Conservation (phyloP, 116 monocot genomes). For the Thalassia testudinum region DNA sequence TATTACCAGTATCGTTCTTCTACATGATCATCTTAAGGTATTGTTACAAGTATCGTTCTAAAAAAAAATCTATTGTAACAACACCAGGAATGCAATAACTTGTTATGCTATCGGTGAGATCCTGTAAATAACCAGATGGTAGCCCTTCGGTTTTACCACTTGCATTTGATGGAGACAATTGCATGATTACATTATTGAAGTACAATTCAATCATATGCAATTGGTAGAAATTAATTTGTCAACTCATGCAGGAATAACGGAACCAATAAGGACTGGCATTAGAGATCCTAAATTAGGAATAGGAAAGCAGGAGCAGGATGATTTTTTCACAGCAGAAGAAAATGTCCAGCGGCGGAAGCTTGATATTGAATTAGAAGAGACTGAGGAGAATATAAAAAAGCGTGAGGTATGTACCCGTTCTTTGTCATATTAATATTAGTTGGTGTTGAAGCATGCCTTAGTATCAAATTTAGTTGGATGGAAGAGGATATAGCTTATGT, state of each 20-base stretch:
- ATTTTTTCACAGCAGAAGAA: constrained; percentile 89
- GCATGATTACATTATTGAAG: too few species aligned
- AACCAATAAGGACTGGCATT: constrained; percentile 89
- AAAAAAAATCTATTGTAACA: too few species aligned
- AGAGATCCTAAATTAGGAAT: constrained; percentile 92
- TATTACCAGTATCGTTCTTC: too few species aligned
- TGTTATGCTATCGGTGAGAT: too few species aligned
- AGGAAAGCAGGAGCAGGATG: constrained; percentile 97
- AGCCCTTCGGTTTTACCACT: too few species aligned
- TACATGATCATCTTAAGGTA: too few species aligned
- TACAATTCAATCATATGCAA: too few species aligned
- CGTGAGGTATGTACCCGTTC: constrained; percentile 59
- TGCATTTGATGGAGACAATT: too few species aligned
- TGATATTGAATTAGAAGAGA: constrained; percentile 81
- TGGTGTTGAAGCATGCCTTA: constrained; percentile 25
- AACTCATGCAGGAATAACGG: constrained; percentile 73
- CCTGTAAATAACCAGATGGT: too few species aligned
- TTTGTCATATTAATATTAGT: neutral
- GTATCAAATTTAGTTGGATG: constrained; percentile 33
- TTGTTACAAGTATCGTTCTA: too few species aligned
- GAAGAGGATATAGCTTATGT: constrained; percentile 29
- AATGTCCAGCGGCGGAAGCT: constrained; percentile 88
- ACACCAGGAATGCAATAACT: too few species aligned
- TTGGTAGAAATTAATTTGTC: too few species aligned
- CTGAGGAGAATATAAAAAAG: constrained; percentile 61